Conservation (phyloP, 169 alveolate species). For the Prorocentrum cordatum region DNA sequence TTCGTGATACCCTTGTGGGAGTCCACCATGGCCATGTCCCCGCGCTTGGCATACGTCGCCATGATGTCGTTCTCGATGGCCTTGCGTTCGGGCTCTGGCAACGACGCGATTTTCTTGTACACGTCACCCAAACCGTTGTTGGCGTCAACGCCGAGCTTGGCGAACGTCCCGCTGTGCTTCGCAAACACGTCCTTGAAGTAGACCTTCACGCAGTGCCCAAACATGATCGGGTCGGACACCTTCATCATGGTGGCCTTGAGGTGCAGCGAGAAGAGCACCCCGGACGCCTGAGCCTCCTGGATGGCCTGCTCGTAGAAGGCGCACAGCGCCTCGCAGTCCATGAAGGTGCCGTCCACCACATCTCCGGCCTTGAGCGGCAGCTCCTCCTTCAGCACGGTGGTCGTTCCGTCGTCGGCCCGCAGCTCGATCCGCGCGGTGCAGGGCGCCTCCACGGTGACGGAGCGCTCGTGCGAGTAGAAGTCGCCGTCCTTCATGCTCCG, state of each 20-base stretch:
- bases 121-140: conserved; percentile 64
- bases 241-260: neutral
- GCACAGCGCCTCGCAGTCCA: conserved; percentile 38
- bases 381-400: conserved; percentile 23
- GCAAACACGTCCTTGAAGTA: conserved; percentile 27
- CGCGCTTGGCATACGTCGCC: conserved; percentile 19
- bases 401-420: conserved; percentile 1
- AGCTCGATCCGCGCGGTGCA: conserved; percentile 30
- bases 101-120: conserved; percentile 23
- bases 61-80: conserved; percentile 6
- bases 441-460: neutral
- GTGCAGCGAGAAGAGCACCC: neutral
- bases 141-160: conserved; percentile 21
- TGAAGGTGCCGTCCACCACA: conserved; percentile 38
- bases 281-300: conserved; percentile 14
- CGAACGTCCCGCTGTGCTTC: conserved; percentile 39
- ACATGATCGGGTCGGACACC: conserved; percentile 69
- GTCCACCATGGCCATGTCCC: conserved; percentile 41
- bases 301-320: conserved; percentile 34
- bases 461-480: conserved; percentile 39
- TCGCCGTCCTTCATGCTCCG: conserved; percentile 38
- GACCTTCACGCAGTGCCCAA: conserved; percentile 61
- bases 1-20: conserved; percentile 62
- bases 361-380: conserved; percentile 34
- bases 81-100: conserved; percentile 29